A percentile compares a stretch with the other conserved stretches of the same genome.
Evolutionary conservation across 1,139 yeast genomes (phyloP).

Genomic region (Magnusiomyces ingens): DNA sequence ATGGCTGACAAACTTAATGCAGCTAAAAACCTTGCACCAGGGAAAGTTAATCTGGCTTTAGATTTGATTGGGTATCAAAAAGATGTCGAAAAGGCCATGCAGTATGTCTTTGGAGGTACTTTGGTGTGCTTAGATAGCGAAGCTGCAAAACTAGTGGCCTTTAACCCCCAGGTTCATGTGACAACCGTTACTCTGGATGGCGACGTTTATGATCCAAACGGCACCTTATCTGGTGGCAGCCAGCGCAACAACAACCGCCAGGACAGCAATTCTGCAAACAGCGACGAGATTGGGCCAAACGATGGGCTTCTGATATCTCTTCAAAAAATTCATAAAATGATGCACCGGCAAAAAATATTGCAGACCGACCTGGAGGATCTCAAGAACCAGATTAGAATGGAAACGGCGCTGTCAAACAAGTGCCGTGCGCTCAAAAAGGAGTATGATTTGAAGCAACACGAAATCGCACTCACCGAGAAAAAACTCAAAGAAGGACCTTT

Average conservation of each 20-base stretch:
- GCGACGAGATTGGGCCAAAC: conserved; percentile 38
- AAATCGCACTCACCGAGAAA: conserved; percentile 53
- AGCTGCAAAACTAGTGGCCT: conserved; percentile 81
- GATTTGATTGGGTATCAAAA: conserved; percentile 68
- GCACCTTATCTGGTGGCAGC: conserved; percentile 88
- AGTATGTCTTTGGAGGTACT: conserved; percentile 83
- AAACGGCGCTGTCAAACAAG: conserved; percentile 42
- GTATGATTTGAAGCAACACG: conserved; percentile 60
- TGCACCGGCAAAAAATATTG: conserved; percentile 37
- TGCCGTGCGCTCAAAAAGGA: conserved; percentile 61
- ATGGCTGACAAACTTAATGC: conserved; percentile 32
- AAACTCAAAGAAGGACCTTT: conserved; percentile 59
- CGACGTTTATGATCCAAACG: conserved; percentile 92
- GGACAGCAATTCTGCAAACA: conserved; percentile 42
- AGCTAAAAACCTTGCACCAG: conserved; percentile 71
- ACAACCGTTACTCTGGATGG: conserved; percentile 93
- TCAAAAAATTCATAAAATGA: conserved; percentile 58
- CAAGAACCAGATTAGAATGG: conserved; percentile 39
- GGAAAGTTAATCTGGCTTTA: conserved; percentile 80
- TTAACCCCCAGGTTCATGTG: conserved; percentile 70
- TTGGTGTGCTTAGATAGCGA: conserved; percentile 81
- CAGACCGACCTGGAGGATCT: conserved; percentile 40
- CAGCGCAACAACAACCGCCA: neutral
- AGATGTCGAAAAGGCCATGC: conserved; percentile 76
- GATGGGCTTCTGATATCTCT: conserved; percentile 44